phyloP scores from a whole-genome alignment of 139 green algal species.

The Tetradesmus lagerheimii region DNA sequence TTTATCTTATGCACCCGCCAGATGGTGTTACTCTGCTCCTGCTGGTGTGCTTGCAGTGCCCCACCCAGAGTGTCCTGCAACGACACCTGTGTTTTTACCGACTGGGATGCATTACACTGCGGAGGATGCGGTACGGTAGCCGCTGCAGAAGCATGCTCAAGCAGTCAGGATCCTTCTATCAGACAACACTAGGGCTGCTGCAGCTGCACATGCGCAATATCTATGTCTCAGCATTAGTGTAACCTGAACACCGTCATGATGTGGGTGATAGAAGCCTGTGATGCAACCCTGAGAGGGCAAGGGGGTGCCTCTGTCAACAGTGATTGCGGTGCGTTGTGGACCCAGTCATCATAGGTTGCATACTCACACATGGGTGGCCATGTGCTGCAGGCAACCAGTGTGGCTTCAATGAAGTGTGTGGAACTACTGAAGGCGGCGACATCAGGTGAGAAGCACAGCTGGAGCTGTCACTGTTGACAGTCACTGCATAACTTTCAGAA shows the following conservation, averaged over 20 bases:
- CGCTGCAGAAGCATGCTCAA: too few relatives aligned
- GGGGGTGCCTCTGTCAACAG: neutral
- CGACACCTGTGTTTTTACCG: neutral
- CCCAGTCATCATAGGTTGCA: neutral
- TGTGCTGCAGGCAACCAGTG: neutral
- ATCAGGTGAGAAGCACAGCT: neutral
- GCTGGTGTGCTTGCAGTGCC: neutral
- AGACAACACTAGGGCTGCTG: too few relatives aligned
- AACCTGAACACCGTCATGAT: too few relatives aligned
- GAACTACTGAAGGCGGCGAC: neutral
- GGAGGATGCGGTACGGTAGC: neutral
- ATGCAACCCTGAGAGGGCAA: too few relatives aligned
- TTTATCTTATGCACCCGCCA: neutral
- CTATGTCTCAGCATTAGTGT: too few relatives aligned
- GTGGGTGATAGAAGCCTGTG: too few relatives aligned
- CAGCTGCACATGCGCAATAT: too few relatives aligned
- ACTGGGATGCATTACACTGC: neutral
- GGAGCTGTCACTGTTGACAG: too few relatives aligned
- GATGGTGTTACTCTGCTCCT: neutral
- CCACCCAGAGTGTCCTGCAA: conserved; percentile 4
- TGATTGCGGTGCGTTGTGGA: neutral
- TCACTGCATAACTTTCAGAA: too few relatives aligned
- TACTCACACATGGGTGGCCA: too few relatives aligned
- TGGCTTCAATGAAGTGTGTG: neutral
- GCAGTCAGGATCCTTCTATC: too few relatives aligned